Evolutionary conservation across 73 alveolate species (phyloP).

Genomic region (Diophrys sp.): DNA sequence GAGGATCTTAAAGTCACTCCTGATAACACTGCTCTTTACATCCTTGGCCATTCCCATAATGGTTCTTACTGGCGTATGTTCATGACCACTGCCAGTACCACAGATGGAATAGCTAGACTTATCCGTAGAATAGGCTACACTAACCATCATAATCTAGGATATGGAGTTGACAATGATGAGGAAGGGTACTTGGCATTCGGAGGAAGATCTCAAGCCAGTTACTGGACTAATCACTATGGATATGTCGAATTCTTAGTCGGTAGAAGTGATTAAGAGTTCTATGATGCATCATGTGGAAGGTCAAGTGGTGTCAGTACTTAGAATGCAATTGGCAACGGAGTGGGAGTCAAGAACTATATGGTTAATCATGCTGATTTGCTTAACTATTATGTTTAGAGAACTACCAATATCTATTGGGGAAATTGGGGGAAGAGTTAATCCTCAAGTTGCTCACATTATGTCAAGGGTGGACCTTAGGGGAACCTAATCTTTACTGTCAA

Average conservation of each 20-base stretch:
- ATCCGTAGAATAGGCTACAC: neutral
- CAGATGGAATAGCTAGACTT: neutral
- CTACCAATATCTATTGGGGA: neutral
- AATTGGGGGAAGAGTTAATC: neutral
- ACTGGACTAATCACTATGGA: neutral
- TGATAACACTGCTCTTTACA: neutral
- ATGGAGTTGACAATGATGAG: neutral
- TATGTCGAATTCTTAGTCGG: neutral
- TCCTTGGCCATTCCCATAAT: neutral
- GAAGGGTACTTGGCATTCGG: neutral
- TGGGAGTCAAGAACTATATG: too few species aligned
- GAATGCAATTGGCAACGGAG: too few species aligned
- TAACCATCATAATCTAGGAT: neutral
- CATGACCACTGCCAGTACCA: neutral
- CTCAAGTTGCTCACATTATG: neutral
- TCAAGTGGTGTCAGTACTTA: too few species aligned
- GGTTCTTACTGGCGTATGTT: neutral
- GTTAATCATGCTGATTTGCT: neutral
- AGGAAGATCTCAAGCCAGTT: neutral
- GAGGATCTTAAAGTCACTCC: neutral
- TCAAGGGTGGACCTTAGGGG: neutral
- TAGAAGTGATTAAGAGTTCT: neutral
- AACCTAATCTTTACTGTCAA: neutral
- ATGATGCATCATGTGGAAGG: neutral
- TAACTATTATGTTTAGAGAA: neutral